A percentile compares a stretch with the other conserved stretches of the same genome.
Conservation (phyloP, 495 filamentous ascomycete species). For the Aspergillus asperescens region DNA sequence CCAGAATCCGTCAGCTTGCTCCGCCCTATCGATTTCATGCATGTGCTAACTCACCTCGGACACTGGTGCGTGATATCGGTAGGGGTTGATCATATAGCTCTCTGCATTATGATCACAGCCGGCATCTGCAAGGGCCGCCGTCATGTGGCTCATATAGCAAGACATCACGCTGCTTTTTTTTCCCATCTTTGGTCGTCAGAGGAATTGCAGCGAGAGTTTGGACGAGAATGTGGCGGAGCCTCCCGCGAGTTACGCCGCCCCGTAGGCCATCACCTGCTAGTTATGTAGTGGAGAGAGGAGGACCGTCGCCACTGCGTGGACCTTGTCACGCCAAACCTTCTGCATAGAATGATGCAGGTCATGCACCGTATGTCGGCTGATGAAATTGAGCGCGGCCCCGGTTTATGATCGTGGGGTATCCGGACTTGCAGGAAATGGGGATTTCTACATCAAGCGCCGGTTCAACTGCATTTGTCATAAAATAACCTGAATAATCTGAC, state of each 20-base stretch:
- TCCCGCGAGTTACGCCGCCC: not conserved
- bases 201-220: slow-evolving; percentile 1
- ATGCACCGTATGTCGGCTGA: not conserved
- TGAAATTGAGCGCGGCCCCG: not conserved
- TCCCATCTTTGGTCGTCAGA: not conserved
- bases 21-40: not conserved
- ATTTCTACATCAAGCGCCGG: not conserved
- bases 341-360: not conserved
- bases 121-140: not conserved
- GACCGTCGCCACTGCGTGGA: too few species aligned
- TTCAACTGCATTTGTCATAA: not conserved
- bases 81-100: not conserved
- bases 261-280: too few species aligned
- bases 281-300: too few species aligned
- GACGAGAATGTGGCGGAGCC: not conserved
- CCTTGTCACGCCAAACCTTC: not conserved
- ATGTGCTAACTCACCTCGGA: not conserved
- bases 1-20: not conserved
- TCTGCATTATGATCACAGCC: not conserved
- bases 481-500: not conserved
- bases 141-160: not conserved
- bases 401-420: not conserved
- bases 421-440: not conserved
- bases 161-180: not conserved
- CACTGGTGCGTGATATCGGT: not conserved